Base-by-base conservation (phyloP, 352 stramenopile genomes). In the Pythium biforme region DNA sequence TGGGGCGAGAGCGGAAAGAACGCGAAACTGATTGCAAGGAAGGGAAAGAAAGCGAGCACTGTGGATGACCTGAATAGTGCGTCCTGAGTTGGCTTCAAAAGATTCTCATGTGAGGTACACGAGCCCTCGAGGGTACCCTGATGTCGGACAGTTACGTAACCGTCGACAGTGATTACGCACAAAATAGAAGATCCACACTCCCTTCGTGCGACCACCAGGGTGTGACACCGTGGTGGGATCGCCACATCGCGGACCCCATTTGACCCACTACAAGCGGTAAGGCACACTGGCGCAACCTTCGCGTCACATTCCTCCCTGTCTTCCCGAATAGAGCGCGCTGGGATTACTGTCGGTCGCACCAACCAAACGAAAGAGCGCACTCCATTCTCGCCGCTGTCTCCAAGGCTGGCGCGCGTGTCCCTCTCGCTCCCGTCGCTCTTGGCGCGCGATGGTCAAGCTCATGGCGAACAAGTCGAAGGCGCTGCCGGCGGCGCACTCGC, bases 391-490 rank as follows among this genome's bases (percentile, higher is more conserved):
- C 31, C 31, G 31, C 8, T 11, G n/a, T n/a, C n/a, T n/a, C n/a
- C n/a, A n/a, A n/a, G 1, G 4, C 37, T 10, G 17, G 9, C 37
- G 37, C 37, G 37, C 37, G 8, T n/a, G n/a, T n/a, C n/a, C n/a
- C 37, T 37, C 31, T 8, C 31, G 10, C 31, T 37, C 29, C 29
- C 10, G 8, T 37, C 31, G 31, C 3, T 37, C 31, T 34, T 34
- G 5, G 5, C 29, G 20, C 33, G 31, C 40, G 47, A 78, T 78
- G 71, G 58, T 75, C 47, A 78, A 78, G 62, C 68, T 70, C 41
- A 65, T 79, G 62, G 60, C 57, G 22, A 75, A 74, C 64, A 79
- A 79, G 58, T 72, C 69, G 23, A 74, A 73, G 62, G 69, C 68
- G 59, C 59, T 79, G 53, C 59, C 69, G 31, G 48, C 68, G 14